Conservation (phyloP, 805 yeast species). For the Yarrowia divulgata region DNA sequence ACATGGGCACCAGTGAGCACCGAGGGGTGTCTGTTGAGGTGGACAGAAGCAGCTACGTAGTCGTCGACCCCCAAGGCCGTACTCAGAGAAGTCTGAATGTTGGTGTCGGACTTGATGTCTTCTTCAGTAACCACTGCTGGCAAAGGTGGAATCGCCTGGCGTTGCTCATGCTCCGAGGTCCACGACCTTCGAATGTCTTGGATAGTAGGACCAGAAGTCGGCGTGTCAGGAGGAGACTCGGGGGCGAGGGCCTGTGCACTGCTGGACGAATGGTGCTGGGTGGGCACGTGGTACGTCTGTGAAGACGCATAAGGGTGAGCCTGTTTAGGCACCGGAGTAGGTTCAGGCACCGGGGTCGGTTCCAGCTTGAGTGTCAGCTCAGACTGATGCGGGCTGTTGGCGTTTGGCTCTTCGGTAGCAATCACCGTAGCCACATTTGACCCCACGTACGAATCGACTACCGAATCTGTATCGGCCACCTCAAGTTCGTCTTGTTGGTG, state of each 20-base stretch:
- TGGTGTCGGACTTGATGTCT: conserved; percentile 13
- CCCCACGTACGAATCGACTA: conserved; percentile 7
- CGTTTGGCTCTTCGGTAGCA: background rate
- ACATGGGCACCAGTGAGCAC: conserved; percentile 45
- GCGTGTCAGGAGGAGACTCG: conserved; percentile 19
- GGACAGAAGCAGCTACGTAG: conserved; percentile 21
- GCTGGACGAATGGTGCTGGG: background rate
- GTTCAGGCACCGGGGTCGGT: background rate
- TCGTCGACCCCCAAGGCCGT: conserved; percentile 26
- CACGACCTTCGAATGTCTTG: conserved; percentile 20
- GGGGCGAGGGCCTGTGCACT: conserved; percentile 1
- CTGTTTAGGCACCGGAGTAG: background rate
- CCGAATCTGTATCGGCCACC: background rate
- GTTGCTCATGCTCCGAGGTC: conserved; percentile 1
- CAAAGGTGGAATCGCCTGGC: conserved; percentile 13
- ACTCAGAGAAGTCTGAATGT: conserved; percentile 24
- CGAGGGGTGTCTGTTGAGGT: conserved; percentile 42
- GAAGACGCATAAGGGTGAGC: conserved; percentile 13
- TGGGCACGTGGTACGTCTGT: conserved; percentile 10
- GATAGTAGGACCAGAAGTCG: conserved; percentile 23
- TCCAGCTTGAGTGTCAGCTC: conserved; percentile 19
- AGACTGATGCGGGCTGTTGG: conserved; percentile 17
- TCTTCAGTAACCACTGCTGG: conserved; percentile 26
- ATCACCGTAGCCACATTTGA: conserved; percentile 21
- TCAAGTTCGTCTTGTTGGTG: conserved; percentile 1